Evolutionary conservation across 208 protist genomes (phyloP).

Genomic region (Spongospora subterranea): DNA sequence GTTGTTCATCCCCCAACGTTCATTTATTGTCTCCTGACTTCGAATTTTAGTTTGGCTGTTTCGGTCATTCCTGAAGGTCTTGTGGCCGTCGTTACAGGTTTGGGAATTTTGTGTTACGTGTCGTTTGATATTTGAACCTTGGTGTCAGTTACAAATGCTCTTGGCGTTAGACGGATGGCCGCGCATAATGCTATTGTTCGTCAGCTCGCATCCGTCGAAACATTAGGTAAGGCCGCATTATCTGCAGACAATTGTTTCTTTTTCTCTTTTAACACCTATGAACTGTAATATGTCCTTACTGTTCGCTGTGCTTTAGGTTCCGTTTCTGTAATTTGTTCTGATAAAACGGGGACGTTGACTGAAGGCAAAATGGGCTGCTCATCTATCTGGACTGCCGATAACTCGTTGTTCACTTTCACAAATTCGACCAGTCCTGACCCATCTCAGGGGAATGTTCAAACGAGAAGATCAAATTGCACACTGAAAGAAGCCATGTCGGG

Average conservation of each 20-base stretch:
- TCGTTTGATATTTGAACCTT: constrained; percentile 85
- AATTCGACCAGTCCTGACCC: not conserved
- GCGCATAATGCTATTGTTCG: constrained; percentile 85
- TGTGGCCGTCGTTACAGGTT: constrained; percentile 86
- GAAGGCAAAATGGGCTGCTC: constrained; percentile 90
- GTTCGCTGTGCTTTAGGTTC: constrained; percentile 61
- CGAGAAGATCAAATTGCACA: not conserved
- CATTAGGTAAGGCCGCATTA: constrained; percentile 78
- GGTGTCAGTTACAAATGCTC: not conserved
- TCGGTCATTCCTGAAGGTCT: constrained; percentile 95
- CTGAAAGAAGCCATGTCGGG: not conserved
- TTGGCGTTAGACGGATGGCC: constrained; percentile 80
- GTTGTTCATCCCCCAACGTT: not conserved
- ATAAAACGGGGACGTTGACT: constrained; percentile 97
- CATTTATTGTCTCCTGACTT: not conserved
- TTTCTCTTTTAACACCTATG: too few species aligned
- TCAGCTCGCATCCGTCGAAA: constrained; percentile 91
- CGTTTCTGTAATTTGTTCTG: constrained; percentile 92
- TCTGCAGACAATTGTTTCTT: not conserved
- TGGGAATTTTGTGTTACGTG: constrained; percentile 89
- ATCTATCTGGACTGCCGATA: constrained; percentile 5
- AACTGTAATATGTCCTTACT: not conserved
- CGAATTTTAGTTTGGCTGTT: constrained; percentile 79
- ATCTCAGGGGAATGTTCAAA: constrained; percentile 71
- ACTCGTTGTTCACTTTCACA: not conserved